Percentiles rank a stretch among this genome's conserved stretches.
These are phyloP conservation scores for Tetraselmis striata DNA, from an alignment of 139 green algal species.

Conservation along the genomic window DNA sequence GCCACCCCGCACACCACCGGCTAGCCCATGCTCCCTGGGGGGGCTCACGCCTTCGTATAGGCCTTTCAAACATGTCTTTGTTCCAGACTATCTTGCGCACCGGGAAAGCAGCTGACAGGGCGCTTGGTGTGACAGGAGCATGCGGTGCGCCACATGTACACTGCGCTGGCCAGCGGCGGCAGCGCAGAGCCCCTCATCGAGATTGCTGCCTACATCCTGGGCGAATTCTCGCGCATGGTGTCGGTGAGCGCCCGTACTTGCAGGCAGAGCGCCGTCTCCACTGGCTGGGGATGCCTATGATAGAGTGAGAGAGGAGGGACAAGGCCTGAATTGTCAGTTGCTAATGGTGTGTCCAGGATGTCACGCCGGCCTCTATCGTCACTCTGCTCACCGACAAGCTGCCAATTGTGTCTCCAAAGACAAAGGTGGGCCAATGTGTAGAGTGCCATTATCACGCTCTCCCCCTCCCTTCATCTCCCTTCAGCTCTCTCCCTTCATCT, in stretches of 20 bases:
- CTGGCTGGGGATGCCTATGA: too few species aligned
- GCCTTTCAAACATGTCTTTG: constrained; percentile 52
- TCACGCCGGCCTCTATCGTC: background rate
- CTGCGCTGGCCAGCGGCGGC: background rate
- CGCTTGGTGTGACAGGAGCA: background rate
- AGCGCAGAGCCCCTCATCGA: constrained; percentile 50
- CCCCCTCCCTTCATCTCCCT: too few species aligned
- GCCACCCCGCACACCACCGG: constrained; percentile 13
- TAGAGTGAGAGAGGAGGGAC: too few species aligned
- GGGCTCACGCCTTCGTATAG: constrained; percentile 57
- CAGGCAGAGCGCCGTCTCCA: too few species aligned
- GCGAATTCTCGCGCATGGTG: constrained; percentile 80
- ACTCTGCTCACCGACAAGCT: background rate
- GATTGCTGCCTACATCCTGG: constrained; percentile 77
- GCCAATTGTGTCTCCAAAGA: background rate
- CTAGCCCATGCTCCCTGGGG: constrained; percentile 12
- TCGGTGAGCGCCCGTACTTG: too few species aligned
- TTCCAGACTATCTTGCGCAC: background rate
- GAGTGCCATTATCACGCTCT: constrained; percentile 49
- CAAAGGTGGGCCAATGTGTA: background rate
- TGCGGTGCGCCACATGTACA: background rate
- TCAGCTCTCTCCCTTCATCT: too few species aligned
- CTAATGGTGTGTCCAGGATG: constrained; percentile 14
- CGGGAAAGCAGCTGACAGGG: background rate
- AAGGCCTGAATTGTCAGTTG: too few species aligned